Conservation (phyloP, 2,329 filamentous ascomycete genomes). For the Lomentospora prolificans region DNA sequence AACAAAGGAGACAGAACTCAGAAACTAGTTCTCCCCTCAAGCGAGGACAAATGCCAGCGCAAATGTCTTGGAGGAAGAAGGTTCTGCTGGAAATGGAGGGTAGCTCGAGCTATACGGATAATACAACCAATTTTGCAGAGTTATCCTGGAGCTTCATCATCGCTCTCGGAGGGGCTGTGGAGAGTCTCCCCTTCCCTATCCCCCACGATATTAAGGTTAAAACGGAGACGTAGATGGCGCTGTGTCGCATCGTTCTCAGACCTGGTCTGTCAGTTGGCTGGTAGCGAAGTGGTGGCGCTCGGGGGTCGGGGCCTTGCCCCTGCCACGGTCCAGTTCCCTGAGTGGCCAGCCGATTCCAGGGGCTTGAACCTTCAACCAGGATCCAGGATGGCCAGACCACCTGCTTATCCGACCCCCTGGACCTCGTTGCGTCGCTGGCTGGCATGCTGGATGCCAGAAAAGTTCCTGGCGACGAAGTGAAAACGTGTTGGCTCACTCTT, state of each 20-base stretch:
- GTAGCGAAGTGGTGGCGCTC: conserved; percentile 3
- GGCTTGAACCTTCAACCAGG: background rate
- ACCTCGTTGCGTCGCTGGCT: background rate
- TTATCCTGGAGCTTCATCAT: too few species aligned
- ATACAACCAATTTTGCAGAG: too few species aligned
- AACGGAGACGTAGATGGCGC: background rate
- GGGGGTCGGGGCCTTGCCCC: background rate
- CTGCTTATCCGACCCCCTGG: background rate
- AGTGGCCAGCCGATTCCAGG: background rate
- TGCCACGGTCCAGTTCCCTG: background rate
- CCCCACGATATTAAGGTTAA: conserved; percentile 2
- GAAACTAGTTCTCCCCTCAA: background rate
- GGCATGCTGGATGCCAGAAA: background rate
- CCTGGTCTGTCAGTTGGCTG: background rate
- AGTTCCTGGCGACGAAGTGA: background rate
- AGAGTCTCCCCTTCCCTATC: too few species aligned
- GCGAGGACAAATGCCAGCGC: background rate
- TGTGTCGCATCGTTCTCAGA: background rate
- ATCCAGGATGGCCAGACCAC: background rate
- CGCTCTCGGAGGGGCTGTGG: too few species aligned
- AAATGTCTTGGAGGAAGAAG: too few species aligned
- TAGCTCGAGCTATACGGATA: too few species aligned
- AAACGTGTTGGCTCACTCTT: too few species aligned
- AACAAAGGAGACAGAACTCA: background rate
- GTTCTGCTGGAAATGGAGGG: too few species aligned